phyloP scores from a whole-genome alignment of 2,329 filamentous ascomycete genomes.

The Hypoxylon sp. region DNA sequence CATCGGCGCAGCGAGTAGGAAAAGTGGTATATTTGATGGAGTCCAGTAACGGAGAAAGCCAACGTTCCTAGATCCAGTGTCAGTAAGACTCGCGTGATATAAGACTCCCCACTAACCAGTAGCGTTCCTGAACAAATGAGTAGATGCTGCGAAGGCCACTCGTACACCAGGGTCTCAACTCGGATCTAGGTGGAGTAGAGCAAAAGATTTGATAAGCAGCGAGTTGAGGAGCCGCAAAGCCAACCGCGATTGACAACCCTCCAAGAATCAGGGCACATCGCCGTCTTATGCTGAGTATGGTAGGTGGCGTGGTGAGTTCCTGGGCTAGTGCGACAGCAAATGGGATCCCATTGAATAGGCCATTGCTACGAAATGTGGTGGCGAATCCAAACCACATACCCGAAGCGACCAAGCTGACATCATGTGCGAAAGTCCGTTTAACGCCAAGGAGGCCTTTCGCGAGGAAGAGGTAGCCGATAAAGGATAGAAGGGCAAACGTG shows the following conservation, averaged over 20 bases:
- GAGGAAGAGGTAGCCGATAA: conserved; percentile 80
- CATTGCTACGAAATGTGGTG: conserved; percentile 85
- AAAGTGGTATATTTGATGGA: conserved; percentile 85
- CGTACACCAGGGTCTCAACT: conserved; percentile 80
- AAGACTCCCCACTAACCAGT: conserved; percentile 78
- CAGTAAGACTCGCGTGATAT: conserved; percentile 44
- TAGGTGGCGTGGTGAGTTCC: conserved; percentile 57
- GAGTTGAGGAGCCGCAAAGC: conserved; percentile 80
- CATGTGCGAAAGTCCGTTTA: conserved; percentile 55
- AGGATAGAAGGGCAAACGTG: conserved; percentile 82
- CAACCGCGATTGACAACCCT: conserved; percentile 76
- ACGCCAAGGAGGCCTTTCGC: conserved; percentile 62
- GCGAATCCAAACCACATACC: conserved; percentile 80
- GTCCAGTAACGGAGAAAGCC: conserved; percentile 95
- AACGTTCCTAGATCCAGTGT: conserved; percentile 75
- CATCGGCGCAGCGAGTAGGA: conserved; percentile 85
- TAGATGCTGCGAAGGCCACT: conserved; percentile 87
- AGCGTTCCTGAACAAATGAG: conserved; percentile 87
- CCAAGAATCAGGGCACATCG: conserved; percentile 74
- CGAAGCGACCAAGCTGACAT: conserved; percentile 70
- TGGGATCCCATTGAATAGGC: conserved; percentile 83
- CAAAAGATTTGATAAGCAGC: conserved; percentile 84
- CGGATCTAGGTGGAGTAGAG: conserved; percentile 51
- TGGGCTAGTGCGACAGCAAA: conserved; percentile 70
- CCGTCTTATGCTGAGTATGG: conserved; percentile 62